phyloP scores from a whole-genome alignment of 352 stramenopile species.

The Phytophthora litchii region DNA sequence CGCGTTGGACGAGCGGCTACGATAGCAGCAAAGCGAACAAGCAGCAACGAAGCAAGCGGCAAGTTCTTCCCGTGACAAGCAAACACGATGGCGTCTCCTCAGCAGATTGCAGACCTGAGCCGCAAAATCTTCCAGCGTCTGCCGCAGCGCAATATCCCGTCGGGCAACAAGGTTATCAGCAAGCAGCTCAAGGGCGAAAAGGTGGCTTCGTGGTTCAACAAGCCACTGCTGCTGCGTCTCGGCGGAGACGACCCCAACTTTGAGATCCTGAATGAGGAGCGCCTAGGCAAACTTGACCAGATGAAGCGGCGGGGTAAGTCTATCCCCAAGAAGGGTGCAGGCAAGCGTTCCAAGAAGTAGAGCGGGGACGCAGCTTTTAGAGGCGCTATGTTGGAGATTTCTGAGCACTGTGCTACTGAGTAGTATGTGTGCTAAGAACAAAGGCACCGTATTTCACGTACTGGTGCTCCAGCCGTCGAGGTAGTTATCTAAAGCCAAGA shows the following conservation, averaged over 20 bases:
- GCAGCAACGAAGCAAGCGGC: slow-evolving; percentile 7
- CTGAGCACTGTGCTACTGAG: background rate
- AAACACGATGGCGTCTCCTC: slow-evolving; percentile 46
- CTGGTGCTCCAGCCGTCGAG: background rate
- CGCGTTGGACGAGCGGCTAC: slow-evolving; percentile 32
- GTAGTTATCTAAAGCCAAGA: slow-evolving; percentile 29
- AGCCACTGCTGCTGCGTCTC: slow-evolving; percentile 74
- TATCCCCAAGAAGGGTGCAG: slow-evolving; percentile 87
- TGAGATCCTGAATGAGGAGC: slow-evolving; percentile 80
- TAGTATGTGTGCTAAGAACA: background rate
- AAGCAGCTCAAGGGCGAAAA: slow-evolving; percentile 90
- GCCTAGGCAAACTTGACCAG: slow-evolving; percentile 78
- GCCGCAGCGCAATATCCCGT: slow-evolving; percentile 78
- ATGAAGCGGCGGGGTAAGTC: slow-evolving; percentile 89
- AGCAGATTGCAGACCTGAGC: slow-evolving; percentile 79
- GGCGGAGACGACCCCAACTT: slow-evolving; percentile 87
- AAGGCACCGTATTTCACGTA: background rate
- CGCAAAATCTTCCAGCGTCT: slow-evolving; percentile 91
- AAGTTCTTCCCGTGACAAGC: slow-evolving; percentile 3
- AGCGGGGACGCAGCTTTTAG: background rate
- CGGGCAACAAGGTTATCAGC: slow-evolving; percentile 90
- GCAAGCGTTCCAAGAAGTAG: slow-evolving; percentile 89
- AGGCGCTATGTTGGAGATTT: slow-evolving; percentile 16
- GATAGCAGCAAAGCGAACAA: slow-evolving; percentile 19
- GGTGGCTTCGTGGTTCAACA: slow-evolving; percentile 88